Evolutionary conservation across 176 grass and related monocot species (phyloP).

Genomic region (Oryza punctata): DNA sequence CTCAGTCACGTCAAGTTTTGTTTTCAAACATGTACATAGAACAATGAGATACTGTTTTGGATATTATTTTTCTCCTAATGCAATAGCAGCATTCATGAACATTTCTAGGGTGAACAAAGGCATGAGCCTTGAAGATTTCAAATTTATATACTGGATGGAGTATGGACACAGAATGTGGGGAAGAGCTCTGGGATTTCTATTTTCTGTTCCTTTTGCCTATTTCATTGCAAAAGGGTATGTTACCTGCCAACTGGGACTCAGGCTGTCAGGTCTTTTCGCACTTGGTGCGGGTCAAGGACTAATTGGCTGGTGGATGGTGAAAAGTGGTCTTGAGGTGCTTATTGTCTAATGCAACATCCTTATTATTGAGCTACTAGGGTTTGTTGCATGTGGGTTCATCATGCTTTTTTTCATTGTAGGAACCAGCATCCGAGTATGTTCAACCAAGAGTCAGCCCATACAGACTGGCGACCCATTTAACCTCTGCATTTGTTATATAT

Average conservation of each 20-base stretch:
- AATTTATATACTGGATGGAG: constrained; percentile 99
- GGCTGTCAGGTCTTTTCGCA: constrained; percentile 74
- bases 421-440: constrained; percentile 84
- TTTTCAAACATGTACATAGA: background rate
- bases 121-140: constrained; percentile 91
- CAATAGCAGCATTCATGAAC: constrained; percentile 29
- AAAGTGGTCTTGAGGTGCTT: constrained; percentile 94
- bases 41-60: constrained; percentile 13
- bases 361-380: constrained; percentile 25
- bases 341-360: constrained; percentile 5
- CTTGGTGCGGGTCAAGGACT: constrained; percentile 88
- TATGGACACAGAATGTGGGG: constrained; percentile 99
- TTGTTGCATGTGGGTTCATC: constrained; percentile 17
- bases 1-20: background rate
- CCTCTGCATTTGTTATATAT: constrained; percentile 94
- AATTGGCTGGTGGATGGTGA: constrained; percentile 99
- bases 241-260: constrained; percentile 82
- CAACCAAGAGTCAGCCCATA: constrained; percentile 95
- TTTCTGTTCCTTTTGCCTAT: constrained; percentile 81
- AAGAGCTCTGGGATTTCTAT: constrained; percentile 78
- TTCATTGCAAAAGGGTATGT: constrained; percentile 92
- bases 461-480: constrained; percentile 88
- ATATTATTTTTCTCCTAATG: constrained; percentile 41
- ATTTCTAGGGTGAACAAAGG: constrained; percentile 82
- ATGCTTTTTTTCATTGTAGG: constrained; percentile 50